phyloP scores from a whole-genome alignment of 768 basidiomycete species.

The Auricularia auricula-judae region DNA sequence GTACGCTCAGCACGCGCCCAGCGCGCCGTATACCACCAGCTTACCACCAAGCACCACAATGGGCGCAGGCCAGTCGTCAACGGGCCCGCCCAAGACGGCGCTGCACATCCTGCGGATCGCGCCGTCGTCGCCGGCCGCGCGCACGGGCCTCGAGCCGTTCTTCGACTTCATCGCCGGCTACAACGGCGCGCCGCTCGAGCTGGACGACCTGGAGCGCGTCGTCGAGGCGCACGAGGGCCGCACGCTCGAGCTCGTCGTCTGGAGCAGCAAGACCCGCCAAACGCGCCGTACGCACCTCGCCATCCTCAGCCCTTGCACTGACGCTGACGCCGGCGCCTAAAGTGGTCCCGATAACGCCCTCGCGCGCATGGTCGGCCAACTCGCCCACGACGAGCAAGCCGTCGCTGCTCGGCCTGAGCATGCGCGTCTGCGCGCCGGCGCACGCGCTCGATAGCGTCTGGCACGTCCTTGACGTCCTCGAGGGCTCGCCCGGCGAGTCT shows the following conservation, averaged over 20 bases:
- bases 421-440: slow-evolving; percentile 88
- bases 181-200: slow-evolving; percentile 63
- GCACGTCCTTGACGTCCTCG: slow-evolving; percentile 95
- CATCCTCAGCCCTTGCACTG: background rate
- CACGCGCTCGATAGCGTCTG: slow-evolving; percentile 90
- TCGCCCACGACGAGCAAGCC: slow-evolving; percentile 47
- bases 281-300: slow-evolving; percentile 45
- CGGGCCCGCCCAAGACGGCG: slow-evolving; percentile 38
- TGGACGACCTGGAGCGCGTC: slow-evolving; percentile 60
- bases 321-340: background rate
- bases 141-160: slow-evolving; percentile 78
- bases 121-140: slow-evolving; percentile 77
- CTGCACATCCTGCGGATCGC: slow-evolving; percentile 86
- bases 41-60: background rate
- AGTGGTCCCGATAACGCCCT: slow-evolving; percentile 83
- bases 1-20: too few species aligned
- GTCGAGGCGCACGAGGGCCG: slow-evolving; percentile 73
- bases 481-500: slow-evolving; percentile 93
- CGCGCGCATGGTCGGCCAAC: slow-evolving; percentile 64
- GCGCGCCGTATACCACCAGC: slow-evolving; percentile 5
- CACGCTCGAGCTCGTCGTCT: slow-evolving; percentile 61
- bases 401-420: slow-evolving; percentile 83
- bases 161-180: slow-evolving; percentile 96
- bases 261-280: slow-evolving; percentile 69
- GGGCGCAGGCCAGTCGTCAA: slow-evolving; percentile 8